Base-by-base conservation (phyloP, 129 eudicot genomes). In the Cynara cardunculus region DNA sequence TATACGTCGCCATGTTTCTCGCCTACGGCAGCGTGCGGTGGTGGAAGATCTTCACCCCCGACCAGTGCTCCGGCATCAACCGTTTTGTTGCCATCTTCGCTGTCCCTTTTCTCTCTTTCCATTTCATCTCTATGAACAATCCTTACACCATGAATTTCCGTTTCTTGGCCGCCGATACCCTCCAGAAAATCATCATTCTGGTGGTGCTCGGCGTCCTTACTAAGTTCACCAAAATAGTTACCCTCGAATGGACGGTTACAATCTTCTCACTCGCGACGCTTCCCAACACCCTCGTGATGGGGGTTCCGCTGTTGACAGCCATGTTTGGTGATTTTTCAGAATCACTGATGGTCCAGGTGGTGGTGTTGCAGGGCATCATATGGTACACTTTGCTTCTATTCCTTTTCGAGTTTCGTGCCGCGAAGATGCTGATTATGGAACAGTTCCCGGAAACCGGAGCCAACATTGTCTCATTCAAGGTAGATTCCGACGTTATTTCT, bases 221-320 rank as follows among this genome's bases (percentile, higher is more conserved):
- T 0, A 83, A 71, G 19, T 64, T 85, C 39, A 70, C 83, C 10
- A 83, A 84, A 64, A 37, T 68, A 5, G 89, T 91, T 5, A 74
- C 73, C 41, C 77, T 89, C 7, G 93, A 89, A 71, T 87, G 93
- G 93, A 6, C 72, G 24, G 85, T 89, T 25, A 89, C 91, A 0
- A 69, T 89, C 28, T 89, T 89, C n/a, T 89, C 93, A 1, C 86
- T 89, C 22, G 74, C 89, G 6, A 87, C 93, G 0, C 87, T 89
- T 24, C 93, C 93, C 6, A 89, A 89, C 80, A 87, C 91, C 2
- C 89, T 89, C 25, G 93, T 89, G 4, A 85, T 89, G 83, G 93
- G 93, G 0, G 85, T 89, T 9, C 93, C 93, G 11, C 69, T 89
- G 21, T 53, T 89, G 27, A 85, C 32, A 3, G 88, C 85, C 0